These are phyloP conservation scores for Pythium folliculosum DNA, from an alignment of 352 stramenopile genomes.

Conservation along the genomic window DNA sequence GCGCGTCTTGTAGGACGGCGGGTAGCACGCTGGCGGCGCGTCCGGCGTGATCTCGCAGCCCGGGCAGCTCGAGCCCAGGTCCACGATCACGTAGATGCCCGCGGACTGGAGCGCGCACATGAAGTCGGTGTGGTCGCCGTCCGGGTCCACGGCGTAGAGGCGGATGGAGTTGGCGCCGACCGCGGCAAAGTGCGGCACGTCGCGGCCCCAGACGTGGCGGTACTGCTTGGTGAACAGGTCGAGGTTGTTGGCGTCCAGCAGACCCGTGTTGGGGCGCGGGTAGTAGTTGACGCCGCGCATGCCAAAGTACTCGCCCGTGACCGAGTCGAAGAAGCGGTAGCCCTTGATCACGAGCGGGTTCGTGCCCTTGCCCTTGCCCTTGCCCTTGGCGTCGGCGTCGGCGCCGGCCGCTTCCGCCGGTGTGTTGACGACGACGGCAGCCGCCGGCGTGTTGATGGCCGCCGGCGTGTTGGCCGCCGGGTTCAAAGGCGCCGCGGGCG, in stretches of 20 bases:
- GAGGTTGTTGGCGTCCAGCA: constrained; percentile 71
- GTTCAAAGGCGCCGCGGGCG: background rate
- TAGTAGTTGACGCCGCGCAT: constrained; percentile 86
- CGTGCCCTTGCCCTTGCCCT: constrained; percentile 19
- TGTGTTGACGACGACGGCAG: background rate
- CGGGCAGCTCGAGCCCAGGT: constrained; percentile 61
- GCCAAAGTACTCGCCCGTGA: constrained; percentile 69
- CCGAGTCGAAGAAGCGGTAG: constrained; percentile 78
- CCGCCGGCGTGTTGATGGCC: background rate
- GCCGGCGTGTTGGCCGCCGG: no score
- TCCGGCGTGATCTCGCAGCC: constrained; percentile 68
- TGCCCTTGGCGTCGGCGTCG: background rate
- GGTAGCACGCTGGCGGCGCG: constrained; percentile 55
- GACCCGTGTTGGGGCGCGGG: constrained; percentile 71
- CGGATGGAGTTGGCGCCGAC: constrained; percentile 78
- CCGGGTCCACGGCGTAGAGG: constrained; percentile 80
- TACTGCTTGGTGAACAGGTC: constrained; percentile 83
- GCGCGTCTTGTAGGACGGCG: constrained; percentile 63
- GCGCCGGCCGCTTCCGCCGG: background rate
- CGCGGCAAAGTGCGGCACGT: constrained; percentile 66
- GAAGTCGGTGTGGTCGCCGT: constrained; percentile 71
- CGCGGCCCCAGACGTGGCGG: constrained; percentile 62
- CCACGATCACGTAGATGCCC: constrained; percentile 80
- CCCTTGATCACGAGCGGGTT: constrained; percentile 65
- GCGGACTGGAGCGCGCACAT: constrained; percentile 79